Evolutionary conservation across 2,329 filamentous ascomycete species (phyloP).

Genomic region (Ophiostoma ips): DNA sequence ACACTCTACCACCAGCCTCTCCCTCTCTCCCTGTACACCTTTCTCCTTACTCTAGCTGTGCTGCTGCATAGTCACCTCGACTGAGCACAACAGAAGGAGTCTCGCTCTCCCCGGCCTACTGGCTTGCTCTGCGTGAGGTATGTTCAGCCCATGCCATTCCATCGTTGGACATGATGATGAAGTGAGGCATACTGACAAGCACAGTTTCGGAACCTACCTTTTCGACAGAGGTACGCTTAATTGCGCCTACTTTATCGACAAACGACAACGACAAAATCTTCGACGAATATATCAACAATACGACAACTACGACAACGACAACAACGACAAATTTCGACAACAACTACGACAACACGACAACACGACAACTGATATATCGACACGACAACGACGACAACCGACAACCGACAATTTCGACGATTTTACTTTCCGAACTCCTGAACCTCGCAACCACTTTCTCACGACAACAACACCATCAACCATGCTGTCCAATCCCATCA

Average conservation of each 20-base stretch:
- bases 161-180: background rate
- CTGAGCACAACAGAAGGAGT: conserved; percentile 32
- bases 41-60: conserved; percentile 1
- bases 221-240: conserved; percentile 32
- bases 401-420: conserved; percentile 6
- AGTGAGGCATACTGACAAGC: conserved; percentile 2
- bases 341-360: conserved; percentile 8
- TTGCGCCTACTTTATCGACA: conserved; percentile 31
- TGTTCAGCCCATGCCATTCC: conserved; percentile 11
- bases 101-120: conserved; percentile 51
- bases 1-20: background rate
- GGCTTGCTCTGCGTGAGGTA: conserved; percentile 79
- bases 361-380: conserved; percentile 5
- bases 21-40: conserved; percentile 12
- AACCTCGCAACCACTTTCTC: conserved; percentile 10
- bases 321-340: conserved; percentile 5
- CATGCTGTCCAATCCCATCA: conserved; percentile 32
- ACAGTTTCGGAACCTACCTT: conserved; percentile 21
- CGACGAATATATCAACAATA: conserved; percentile 2
- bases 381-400: conserved; percentile 6
- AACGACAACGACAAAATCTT: conserved; percentile 17
- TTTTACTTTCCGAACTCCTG: conserved; percentile 17
- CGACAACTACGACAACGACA: conserved; percentile 6
- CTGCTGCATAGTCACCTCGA: conserved; percentile 24
- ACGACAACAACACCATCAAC: conserved; percentile 12